Conservation (phyloP, 768 basidiomycete genomes). For the Suillus subalutaceus region DNA sequence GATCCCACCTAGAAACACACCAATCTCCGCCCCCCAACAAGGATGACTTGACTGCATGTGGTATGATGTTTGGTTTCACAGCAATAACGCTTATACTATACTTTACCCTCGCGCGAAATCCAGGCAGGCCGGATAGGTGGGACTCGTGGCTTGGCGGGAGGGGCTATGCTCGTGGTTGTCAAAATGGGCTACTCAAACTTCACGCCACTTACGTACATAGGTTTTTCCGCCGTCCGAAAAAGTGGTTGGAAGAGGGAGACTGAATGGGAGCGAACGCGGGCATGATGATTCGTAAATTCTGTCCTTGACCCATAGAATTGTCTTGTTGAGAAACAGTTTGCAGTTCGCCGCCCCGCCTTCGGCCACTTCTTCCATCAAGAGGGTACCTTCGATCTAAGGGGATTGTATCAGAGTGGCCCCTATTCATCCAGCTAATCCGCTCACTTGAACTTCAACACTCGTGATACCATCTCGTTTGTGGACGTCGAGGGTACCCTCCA, state of each 20-base stretch:
- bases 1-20: slow-evolving; percentile 39
- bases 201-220: slow-evolving; percentile 50
- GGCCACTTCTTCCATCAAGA: slow-evolving; percentile 63
- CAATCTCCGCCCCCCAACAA: slow-evolving; percentile 55
- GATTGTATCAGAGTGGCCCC: slow-evolving; percentile 4
- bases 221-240: slow-evolving; percentile 57
- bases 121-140: slow-evolving; percentile 71
- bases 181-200: background rate
- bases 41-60: slow-evolving; percentile 52
- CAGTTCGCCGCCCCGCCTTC: slow-evolving; percentile 62
- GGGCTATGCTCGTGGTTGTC: slow-evolving; percentile 41
- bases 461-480: slow-evolving; percentile 56
- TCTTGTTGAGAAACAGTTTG: slow-evolving; percentile 53
- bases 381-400: slow-evolving; percentile 59
- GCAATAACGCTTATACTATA: slow-evolving; percentile 61
- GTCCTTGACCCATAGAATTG: slow-evolving; percentile 62
- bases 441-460: slow-evolving; percentile 67
- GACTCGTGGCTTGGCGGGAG: slow-evolving; percentile 73
- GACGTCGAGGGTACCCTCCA: slow-evolving; percentile 61
- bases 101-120: slow-evolving; percentile 66
- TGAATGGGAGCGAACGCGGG: slow-evolving; percentile 56
- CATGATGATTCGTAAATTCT: slow-evolving; percentile 43
- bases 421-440: slow-evolving; percentile 14
- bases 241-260: slow-evolving; percentile 56
- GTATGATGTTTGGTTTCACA: slow-evolving; percentile 47